Conservation (phyloP, 441 rosid genomes). For the Syzygium malaccense region DNA sequence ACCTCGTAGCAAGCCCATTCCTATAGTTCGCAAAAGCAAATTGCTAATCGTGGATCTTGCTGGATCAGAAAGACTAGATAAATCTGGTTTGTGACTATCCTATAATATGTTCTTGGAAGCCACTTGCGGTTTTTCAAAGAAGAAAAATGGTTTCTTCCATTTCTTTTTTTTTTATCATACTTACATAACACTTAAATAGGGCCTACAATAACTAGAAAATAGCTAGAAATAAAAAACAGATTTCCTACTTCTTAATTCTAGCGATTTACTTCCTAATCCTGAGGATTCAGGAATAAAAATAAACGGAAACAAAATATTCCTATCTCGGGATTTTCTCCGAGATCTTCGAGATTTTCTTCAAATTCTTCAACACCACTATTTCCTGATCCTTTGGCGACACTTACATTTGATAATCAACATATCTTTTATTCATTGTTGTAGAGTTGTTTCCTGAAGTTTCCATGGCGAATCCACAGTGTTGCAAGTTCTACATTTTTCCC, state of each 20-base stretch:
- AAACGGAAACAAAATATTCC: too few species aligned
- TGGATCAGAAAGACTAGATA: slow-evolving; percentile 89
- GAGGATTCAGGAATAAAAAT: too few species aligned
- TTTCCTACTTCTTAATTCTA: too few species aligned
- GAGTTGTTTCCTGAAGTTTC: background rate
- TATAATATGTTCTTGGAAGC: background rate
- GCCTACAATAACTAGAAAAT: too few species aligned
- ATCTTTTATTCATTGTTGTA: background rate
- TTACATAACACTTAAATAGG: too few species aligned
- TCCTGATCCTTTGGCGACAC: background rate
- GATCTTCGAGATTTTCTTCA: too few species aligned
- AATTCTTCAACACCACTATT: background rate
- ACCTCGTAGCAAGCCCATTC: slow-evolving; percentile 33
- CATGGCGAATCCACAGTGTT: background rate
- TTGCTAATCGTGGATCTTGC: slow-evolving; percentile 91
- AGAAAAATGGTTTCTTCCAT: too few species aligned
- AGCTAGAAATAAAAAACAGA: too few species aligned
- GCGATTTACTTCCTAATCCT: too few species aligned
- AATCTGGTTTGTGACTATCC: slow-evolving; percentile 49
- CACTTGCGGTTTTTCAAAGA: background rate
- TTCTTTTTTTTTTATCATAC: too few species aligned
- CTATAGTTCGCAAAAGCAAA: slow-evolving; percentile 75
- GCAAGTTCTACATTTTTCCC: background rate
- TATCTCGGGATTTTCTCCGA: too few species aligned
- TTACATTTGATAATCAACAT: background rate